Base-by-base conservation (phyloP, 352 stramenopile genomes). In the Globisporangium middletonii region DNA sequence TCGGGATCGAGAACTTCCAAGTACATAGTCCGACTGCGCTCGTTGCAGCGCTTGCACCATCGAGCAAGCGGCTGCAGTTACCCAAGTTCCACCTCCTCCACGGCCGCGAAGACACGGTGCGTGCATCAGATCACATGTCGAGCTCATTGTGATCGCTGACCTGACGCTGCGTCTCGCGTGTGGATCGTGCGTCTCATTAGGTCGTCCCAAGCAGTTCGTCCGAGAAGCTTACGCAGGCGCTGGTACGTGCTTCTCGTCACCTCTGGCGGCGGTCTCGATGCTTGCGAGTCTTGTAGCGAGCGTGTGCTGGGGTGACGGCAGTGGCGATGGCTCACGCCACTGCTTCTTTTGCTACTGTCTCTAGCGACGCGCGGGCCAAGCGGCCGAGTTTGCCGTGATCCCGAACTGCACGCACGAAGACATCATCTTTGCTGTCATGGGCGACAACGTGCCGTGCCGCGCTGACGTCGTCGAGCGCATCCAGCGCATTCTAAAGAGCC, bases 371-470 rank as follows among this genome's bases (percentile, higher is more conserved):
- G 67, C 76, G 26, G 64, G 63, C 7, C 71, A 86, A 64, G 28
- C 45, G 41, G 74, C 64, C 23, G 67, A 72, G 49, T 87, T 75
- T 49, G 64, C 63, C 42, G 61, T 75, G 63, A 60, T 89, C 30
- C 42, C 50, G n/a, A 59, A 75, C 26, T 87, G 79, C 53, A 77
- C 75, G 38, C 78, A 89, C 60, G 72, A 86, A 60, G 71, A 83
- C 54, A 77, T 89, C 44, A 62, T 87, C 30, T 84, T 89, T 54
- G 74, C 79, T n/a, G 61, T 71, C 30, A 87, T 89, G 79, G 79
- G 79, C n/a, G 76, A 89, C 59, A 68, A 67, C 41, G 67, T 86
- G 18, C 41, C 64, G 12, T 81, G 67, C 59, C 77, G 74, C 26
- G 46, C 57, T 9, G 64, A 75, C 28, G 62, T 83, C 28, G 28